These are phyloP conservation scores for Blastocystis hominis DNA, from an alignment of 352 stramenopile species.

Conservation along the genomic window DNA sequence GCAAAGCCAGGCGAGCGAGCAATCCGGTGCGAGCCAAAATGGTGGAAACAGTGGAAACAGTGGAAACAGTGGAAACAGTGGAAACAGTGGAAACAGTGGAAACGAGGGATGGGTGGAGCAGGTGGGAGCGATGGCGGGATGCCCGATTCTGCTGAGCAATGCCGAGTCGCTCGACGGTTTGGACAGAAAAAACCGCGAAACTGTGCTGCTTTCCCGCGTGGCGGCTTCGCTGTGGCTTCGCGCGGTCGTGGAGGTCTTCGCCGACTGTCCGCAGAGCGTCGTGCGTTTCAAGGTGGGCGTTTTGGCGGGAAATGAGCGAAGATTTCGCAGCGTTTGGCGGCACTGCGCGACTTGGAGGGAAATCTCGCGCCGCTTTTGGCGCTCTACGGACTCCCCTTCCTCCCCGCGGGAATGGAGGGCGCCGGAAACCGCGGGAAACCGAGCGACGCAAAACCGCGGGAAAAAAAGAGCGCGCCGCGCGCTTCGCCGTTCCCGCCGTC, in stretches of 20 bases:
- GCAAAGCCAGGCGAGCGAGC: too few species aligned
- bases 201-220: not conserved
- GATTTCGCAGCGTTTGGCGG: not conserved
- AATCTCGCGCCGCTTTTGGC: not conserved
- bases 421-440: not conserved
- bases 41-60: not conserved
- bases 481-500: not conserved
- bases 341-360: not conserved
- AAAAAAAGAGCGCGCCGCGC: not conserved
- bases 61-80: not conserved
- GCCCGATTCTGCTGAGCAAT: not conserved
- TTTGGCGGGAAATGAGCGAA: not conserved
- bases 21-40: not conserved
- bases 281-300: not conserved
- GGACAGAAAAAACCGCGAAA: not conserved
- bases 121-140: slow-evolving; percentile 18
- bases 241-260: not conserved
- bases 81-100: not conserved
- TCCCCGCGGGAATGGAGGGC: slow-evolving; percentile 8
- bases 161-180: slow-evolving; percentile 1
- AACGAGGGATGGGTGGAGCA: not conserved
- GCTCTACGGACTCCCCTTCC: not conserved
- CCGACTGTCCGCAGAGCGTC: not conserved
- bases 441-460: too few species aligned
- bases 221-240: not conserved